These are phyloP conservation scores for Celoporthe dispersa DNA, from an alignment of 2,329 filamentous ascomycete genomes.

Conservation along the genomic window DNA sequence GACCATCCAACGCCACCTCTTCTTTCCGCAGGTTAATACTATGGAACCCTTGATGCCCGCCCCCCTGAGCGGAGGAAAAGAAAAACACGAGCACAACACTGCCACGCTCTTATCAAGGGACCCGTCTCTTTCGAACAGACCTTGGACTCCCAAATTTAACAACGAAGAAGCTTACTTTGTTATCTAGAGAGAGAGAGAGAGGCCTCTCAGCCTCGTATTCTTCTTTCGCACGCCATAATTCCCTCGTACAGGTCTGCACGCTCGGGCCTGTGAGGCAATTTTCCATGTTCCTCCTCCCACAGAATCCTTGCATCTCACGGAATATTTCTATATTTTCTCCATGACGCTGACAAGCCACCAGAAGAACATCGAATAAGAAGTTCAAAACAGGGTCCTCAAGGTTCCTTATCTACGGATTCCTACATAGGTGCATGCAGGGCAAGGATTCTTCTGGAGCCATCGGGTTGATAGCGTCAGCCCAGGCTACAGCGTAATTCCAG, in stretches of 20 bases:
- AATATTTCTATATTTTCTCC: neutral
- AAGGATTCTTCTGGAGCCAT: neutral
- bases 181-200: neutral
- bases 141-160: slow-evolving; percentile 6
- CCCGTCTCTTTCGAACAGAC: neutral
- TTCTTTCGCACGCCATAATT: neutral
- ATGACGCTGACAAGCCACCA: slow-evolving; percentile 3
- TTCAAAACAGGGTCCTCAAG: neutral
- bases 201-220: neutral
- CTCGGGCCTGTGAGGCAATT: neutral
- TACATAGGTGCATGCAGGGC: neutral
- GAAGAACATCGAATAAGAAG: slow-evolving; percentile 2
- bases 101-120: slow-evolving; percentile 12
- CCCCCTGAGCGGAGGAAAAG: slow-evolving; percentile 4
- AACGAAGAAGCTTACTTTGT: neutral
- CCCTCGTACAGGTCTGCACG: neutral
- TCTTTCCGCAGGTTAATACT: neutral
- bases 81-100: slow-evolving; percentile 14
- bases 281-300: neutral
- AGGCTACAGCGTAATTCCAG: neutral
- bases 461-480: slow-evolving; percentile 1
- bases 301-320: neutral
- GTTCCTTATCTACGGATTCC: slow-evolving; percentile 1
- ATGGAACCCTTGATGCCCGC: neutral
- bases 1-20: slow-evolving; percentile 2